Evolutionary conservation across 2,329 filamentous ascomycete species (phyloP).

Genomic region (Calonectria montana): DNA sequence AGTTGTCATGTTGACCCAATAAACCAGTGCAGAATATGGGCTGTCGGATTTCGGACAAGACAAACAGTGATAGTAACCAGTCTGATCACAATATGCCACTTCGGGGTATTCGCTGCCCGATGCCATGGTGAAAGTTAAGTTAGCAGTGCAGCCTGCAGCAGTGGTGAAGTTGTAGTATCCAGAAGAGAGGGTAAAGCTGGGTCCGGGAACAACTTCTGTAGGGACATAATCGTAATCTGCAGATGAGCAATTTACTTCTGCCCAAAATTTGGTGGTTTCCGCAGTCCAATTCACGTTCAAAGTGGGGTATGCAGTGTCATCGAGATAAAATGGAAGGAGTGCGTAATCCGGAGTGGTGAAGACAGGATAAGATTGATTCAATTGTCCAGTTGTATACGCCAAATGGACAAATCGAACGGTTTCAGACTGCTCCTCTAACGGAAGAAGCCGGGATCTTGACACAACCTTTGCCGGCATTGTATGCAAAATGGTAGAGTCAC

Average conservation of each 20-base stretch:
- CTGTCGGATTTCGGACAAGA: no score
- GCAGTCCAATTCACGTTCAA: neutral
- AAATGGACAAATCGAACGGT: neutral
- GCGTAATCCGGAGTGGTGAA: neutral
- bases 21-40: no score
- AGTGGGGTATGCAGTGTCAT: neutral
- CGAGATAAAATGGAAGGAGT: neutral
- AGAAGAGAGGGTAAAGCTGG: no score
- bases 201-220: no score
- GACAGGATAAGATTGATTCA: neutral
- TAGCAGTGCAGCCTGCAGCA: neutral
- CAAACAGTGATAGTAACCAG: no score
- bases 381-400: neutral
- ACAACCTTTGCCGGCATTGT: neutral
- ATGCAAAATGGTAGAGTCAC: neutral
- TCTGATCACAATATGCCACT: neutral
- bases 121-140: neutral
- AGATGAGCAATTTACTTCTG: neutral
- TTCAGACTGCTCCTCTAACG: neutral
- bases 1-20: no score
- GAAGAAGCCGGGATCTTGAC: neutral
- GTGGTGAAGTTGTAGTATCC: neutral
- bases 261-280: constrained; percentile 1
- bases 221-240: no score
- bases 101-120: neutral